Base-by-base conservation (phyloP, 2,329 filamentous ascomycete genomes). In the Paecilomyces sp. region DNA sequence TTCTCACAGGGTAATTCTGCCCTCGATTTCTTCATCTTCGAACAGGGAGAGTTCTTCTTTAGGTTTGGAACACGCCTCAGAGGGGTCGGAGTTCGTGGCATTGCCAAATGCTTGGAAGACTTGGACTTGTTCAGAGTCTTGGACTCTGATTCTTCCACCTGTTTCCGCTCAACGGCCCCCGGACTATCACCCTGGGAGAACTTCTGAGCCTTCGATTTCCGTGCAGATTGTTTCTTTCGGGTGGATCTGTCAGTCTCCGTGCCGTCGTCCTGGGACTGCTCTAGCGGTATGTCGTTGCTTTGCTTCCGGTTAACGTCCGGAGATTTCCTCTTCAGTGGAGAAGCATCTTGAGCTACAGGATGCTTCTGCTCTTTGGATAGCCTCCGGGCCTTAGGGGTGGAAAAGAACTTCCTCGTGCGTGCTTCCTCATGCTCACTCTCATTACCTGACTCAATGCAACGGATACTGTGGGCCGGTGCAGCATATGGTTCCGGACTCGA, bases 241-340 rank as follows among this genome's bases (percentile, higher is more conserved):
- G 41, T 31, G 13, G 56, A 52, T 9, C 51, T 31, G 22, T 33
- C 28, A 18, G 52, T 56, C 18, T 61, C 61, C 24, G 57, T 59
- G 33, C 59, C 57, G 30, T 57, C 57, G 33, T 47, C 41, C 41
- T 47, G 41, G n/a, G 15, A 53, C 57, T 47, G 22, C 50, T 36
- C 6, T 55, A 7, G 28, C 31, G 25, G 31, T 24, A 25, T n/a
- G 51, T 30, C 24, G 22, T 30, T 28, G 51, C 28, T 28, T 12
- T 30, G 51, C 6, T 47, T 47, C 41, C 41, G 41, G 41, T 18
- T 53, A 53, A 52, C 56, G 9, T 52, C 65, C 22, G 69, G 67
- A 24, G 72, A 69, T 62, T 73, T 75, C 59, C 73, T 67, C 63
- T 74, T 75, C 33, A 66, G 72, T 51, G 70, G 73, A 18, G 68